Percentiles rank a stretch among this genome's conserved stretches.
These are phyloP conservation scores for Amoeboaphelidium protococcarum DNA, from an alignment of 371 early-diverging fungal species.

Conservation along the genomic window DNA sequence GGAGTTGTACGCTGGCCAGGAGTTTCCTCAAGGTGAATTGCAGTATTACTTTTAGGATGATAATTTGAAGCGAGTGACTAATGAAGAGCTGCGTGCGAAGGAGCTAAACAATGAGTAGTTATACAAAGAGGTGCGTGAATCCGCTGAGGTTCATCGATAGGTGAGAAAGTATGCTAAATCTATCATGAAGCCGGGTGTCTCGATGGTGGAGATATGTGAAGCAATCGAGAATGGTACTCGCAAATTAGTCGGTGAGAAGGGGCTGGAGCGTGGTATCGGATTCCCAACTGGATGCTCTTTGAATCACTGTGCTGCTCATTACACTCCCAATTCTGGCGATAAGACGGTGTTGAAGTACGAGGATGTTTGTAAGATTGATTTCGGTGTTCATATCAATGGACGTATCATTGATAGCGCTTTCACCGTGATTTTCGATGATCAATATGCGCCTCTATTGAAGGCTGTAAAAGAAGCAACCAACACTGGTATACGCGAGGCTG, in stretches of 20 bases:
- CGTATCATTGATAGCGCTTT: slow-evolving; percentile 96
- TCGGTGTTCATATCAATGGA: slow-evolving; percentile 93
- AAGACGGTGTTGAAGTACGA: slow-evolving; percentile 60
- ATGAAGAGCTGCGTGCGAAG: slow-evolving; percentile 43
- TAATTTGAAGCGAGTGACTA: slow-evolving; percentile 44
- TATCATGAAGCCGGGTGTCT: slow-evolving; percentile 83
- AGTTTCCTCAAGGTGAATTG: slow-evolving; percentile 40
- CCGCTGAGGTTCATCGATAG: slow-evolving; percentile 25
- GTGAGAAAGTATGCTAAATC: slow-evolving; percentile 57
- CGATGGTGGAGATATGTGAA: slow-evolving; percentile 76
- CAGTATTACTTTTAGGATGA: slow-evolving; percentile 43
- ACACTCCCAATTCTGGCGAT: slow-evolving; percentile 93
- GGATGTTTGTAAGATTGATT: slow-evolving; percentile 97
- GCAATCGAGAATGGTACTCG: slow-evolving; percentile 87
- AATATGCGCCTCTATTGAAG: slow-evolving; percentile 58
- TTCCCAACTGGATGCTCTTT: slow-evolving; percentile 98
- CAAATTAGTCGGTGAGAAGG: slow-evolving; percentile 63
- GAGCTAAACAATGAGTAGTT: slow-evolving; percentile 31
- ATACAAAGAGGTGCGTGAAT: slow-evolving; percentile 55
- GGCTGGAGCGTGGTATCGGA: slow-evolving; percentile 74
- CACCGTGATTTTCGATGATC: slow-evolving; percentile 82
- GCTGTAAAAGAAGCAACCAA: slow-evolving; percentile 95
- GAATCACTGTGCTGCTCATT: slow-evolving; percentile 98
- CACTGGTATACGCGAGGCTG: slow-evolving; percentile 78
- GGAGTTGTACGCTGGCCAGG: slow-evolving; percentile 31